A percentile compares a stretch with the other conserved stretches of the same genome.
These are phyloP conservation scores for Aechmea fasciata DNA, from an alignment of 176 grass and related monocot species.

Conservation along the genomic window DNA sequence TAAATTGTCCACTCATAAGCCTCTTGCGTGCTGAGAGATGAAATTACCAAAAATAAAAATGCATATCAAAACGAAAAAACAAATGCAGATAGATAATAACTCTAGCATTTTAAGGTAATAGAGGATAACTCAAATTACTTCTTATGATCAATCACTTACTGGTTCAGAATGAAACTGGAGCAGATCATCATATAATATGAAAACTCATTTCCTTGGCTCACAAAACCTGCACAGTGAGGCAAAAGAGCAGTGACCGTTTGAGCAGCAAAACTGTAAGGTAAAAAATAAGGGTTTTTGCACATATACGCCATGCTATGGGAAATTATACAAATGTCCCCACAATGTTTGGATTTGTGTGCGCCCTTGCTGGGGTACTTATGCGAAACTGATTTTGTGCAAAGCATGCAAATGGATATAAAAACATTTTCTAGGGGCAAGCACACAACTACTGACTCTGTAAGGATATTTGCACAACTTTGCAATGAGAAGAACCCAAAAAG, in stretches of 20 bases:
- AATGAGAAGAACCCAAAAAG: slow-evolving; percentile 2
- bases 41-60: slow-evolving; percentile 7
- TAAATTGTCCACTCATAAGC: slow-evolving; percentile 89
- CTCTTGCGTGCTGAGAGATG: slow-evolving; percentile 55
- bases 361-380: too few species aligned
- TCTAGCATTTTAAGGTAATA: slow-evolving; percentile 13
- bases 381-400: too few species aligned
- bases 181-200: slow-evolving; percentile 99
- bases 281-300: too few species aligned
- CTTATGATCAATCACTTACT: slow-evolving; percentile 44
- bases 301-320: too few species aligned
- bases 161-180: slow-evolving; percentile 96
- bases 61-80: slow-evolving; percentile 4
- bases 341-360: too few species aligned
- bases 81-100: background rate
- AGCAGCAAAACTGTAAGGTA: background rate
- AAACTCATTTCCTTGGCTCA: slow-evolving; percentile 96
- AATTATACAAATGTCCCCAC: too few species aligned
- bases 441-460: too few species aligned
- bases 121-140: slow-evolving; percentile 7
- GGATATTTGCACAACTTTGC: too few species aligned
- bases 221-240: slow-evolving; percentile 54
- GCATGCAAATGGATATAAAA: too few species aligned
- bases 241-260: background rate
- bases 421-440: too few species aligned